Evolutionary conservation across 129 eudicot genomes (phyloP).

Genomic region (Lactuca saligna): DNA sequence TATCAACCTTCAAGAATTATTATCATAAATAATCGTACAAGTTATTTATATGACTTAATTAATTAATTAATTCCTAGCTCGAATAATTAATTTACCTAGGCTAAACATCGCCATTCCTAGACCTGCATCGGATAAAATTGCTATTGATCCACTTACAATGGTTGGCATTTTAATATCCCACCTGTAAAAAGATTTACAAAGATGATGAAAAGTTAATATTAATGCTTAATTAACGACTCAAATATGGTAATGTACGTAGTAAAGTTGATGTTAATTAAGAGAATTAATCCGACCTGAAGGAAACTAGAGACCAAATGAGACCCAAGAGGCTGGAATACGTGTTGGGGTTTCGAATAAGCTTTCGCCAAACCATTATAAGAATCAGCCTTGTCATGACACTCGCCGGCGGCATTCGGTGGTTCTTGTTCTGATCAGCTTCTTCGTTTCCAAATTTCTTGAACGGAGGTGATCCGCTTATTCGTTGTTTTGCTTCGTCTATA

Average conservation of each 20-base stretch:
- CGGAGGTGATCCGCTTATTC: conserved; percentile 60
- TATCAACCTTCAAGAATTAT: neutral
- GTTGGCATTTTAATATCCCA: conserved; percentile 95
- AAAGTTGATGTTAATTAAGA: neutral
- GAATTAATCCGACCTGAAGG: conserved; percentile 57
- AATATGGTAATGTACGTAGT: too few relatives aligned
- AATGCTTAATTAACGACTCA: neutral
- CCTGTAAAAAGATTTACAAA: conserved; percentile 29
- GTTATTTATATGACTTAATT: neutral
- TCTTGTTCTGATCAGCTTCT: conserved; percentile 45
- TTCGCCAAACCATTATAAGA: conserved; percentile 98
- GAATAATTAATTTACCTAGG: conserved; percentile 52
- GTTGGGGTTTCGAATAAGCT: conserved; percentile 92
- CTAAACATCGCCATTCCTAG: conserved; percentile 99
- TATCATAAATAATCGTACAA: neutral
- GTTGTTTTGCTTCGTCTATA: conserved; percentile 44
- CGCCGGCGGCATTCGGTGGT: conserved; percentile 94
- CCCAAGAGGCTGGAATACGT: conserved; percentile 92
- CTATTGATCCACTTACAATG: conserved; percentile 83
- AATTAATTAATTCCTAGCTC: neutral
- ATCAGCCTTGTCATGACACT: conserved; percentile 97
- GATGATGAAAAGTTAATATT: neutral
- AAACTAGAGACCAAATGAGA: conserved; percentile 87
- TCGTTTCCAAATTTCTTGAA: conserved; percentile 59
- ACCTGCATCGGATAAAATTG: conserved; percentile 94